These are phyloP conservation scores for Leccinellum albellum DNA, from an alignment of 768 basidiomycete species.

Conservation along the genomic window DNA sequence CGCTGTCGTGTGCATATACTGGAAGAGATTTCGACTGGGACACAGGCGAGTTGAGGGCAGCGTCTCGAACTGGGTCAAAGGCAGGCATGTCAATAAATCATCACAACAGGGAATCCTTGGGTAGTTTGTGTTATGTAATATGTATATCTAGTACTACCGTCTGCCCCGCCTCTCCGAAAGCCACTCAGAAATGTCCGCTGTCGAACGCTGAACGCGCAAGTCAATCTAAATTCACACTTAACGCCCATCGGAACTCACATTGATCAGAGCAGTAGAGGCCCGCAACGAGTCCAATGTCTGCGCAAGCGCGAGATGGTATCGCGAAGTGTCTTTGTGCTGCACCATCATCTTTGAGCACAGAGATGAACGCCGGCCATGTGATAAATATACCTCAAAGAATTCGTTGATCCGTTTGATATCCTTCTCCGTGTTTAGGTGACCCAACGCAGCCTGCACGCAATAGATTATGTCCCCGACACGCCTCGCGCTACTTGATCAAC, in stretches of 20 bases:
- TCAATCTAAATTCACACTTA: background rate
- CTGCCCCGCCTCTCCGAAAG: constrained; percentile 25
- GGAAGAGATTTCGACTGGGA: constrained; percentile 41
- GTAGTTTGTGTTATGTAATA: constrained; percentile 17
- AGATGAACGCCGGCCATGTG: background rate
- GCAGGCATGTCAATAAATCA: constrained; percentile 34
- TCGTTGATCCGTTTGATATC: constrained; percentile 60
- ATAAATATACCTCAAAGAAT: constrained; percentile 68
- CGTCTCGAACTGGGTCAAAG: constrained; percentile 87
- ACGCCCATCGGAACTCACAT: constrained; percentile 38
- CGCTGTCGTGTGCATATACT: constrained; percentile 22
- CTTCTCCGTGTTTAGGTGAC: constrained; percentile 55
- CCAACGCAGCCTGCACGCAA: constrained; percentile 34
- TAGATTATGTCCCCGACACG: constrained; percentile 3
- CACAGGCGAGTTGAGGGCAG: constrained; percentile 74
- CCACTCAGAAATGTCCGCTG: constrained; percentile 54
- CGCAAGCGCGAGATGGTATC: constrained; percentile 58
- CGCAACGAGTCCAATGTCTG: constrained; percentile 69
- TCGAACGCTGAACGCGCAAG: constrained; percentile 46
- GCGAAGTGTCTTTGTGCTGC: constrained; percentile 65
- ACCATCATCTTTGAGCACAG: background rate
- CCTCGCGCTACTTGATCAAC: constrained; percentile 9
- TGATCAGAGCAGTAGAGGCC: constrained; percentile 56
- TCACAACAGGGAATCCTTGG: background rate
- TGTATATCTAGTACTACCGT: background rate